phyloP scores from a whole-genome alignment of 2,329 filamentous ascomycete genomes.

The Neopestalotiopsis clavispora region DNA sequence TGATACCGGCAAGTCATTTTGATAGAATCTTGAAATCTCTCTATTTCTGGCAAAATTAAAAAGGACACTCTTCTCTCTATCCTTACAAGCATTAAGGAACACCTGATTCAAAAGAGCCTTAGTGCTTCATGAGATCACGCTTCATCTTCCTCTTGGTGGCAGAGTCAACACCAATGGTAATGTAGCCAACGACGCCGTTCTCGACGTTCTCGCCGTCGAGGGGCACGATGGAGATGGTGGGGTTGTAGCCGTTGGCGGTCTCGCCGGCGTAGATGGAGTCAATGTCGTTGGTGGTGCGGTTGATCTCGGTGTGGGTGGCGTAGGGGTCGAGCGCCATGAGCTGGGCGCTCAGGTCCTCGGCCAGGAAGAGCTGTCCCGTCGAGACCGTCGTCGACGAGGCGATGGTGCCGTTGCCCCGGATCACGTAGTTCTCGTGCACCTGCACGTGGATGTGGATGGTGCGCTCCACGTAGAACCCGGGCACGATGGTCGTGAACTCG shows the following conservation, averaged over 20 bases:
- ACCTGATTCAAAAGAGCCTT: background rate
- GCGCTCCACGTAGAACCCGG: conserved; percentile 30
- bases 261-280: conserved; percentile 27
- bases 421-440: conserved; percentile 24
- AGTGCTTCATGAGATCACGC: conserved; percentile 7
- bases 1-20: background rate
- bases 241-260: conserved; percentile 33
- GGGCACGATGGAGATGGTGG: conserved; percentile 36
- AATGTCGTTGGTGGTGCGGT: conserved; percentile 38
- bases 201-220: conserved; percentile 37
- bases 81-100: background rate
- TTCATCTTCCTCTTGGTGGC: conserved; percentile 18
- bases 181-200: conserved; percentile 42
- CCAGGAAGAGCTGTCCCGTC: conserved; percentile 24
- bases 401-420: conserved; percentile 25
- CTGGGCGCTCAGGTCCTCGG: conserved; percentile 26
- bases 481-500: conserved; percentile 31
- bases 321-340: conserved; percentile 41
- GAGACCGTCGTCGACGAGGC: conserved; percentile 23
- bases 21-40: background rate
- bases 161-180: conserved; percentile 40
- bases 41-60: background rate
- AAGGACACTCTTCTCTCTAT: background rate
- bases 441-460: conserved; percentile 29
- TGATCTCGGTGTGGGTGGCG: conserved; percentile 36